Base-by-base conservation (phyloP, 2,329 filamentous ascomycete species). In the Thielaviopsis punctulata region DNA sequence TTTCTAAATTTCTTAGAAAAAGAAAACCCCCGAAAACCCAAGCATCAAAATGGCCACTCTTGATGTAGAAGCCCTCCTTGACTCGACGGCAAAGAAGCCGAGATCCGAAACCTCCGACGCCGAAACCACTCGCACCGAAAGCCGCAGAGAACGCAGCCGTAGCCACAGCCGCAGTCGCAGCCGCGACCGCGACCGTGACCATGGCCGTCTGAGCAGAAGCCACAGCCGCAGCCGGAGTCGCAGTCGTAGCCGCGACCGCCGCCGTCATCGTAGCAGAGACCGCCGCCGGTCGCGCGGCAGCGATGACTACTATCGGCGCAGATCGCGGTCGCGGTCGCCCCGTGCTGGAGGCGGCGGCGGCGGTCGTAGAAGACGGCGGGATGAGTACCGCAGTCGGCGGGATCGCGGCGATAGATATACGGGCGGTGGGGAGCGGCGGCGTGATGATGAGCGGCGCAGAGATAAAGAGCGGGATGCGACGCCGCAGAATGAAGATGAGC, bases 401-500 rank as follows among this genome's bases (percentile, higher is more conserved):
- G 68, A 77, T 48, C 71, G 75, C 57, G 73, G 73, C 23, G 50
- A 55, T 44, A 52, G 54, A 50, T 71, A 73, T 59, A 73, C 75
- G 61, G 77, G 81, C 57, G 76, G 67, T 64, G 74, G 63, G 67
- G 71, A 65, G 23, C 60, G 62, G 49, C 71, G 69, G 55, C 63
- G 73, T 54, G 72, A 67, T 53, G 73, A 77, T 49, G 71, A 76
- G 10, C 69, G 70, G 25, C 65, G 63, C 44, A 62, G 66, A 52
- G 64, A 64, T 46, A 57, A 65, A 39, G 70, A 65, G 60, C 67
- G 67, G 59, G 75, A 78, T 57, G 66, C 65, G 53, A 80, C 83
- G 51, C 83, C 87, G 63, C 79, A 85, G 56, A 95, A 85, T 61
- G 89, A 95, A 66, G 92, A 96, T 68, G 92, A 98, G 69, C 84